phyloP scores from a whole-genome alignment of 495 filamentous ascomycete species.

The Podospora conica region DNA sequence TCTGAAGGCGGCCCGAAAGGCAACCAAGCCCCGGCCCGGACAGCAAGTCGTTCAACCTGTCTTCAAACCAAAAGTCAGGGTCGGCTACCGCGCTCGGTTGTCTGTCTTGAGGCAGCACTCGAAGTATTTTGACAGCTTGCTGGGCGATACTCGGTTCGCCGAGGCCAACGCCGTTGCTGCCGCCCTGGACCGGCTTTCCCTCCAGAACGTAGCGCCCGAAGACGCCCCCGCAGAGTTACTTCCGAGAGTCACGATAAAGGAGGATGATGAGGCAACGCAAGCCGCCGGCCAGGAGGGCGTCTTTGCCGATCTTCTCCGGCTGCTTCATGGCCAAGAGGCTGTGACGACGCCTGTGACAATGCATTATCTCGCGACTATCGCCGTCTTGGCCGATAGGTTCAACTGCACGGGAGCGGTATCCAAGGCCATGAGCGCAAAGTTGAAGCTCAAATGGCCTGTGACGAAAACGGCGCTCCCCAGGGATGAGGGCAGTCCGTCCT shows the following conservation, averaged over 20 bases:
- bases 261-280: conserved; percentile 53
- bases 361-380: conserved; percentile 53
- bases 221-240: conserved; percentile 43
- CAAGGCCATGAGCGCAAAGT: conserved; percentile 33
- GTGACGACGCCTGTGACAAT: conserved; percentile 38
- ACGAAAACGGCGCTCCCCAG: conserved; percentile 33
- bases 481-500: conserved; percentile 32
- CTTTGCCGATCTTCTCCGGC: conserved; percentile 50
- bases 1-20: conserved; percentile 24
- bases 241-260: conserved; percentile 49
- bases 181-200: conserved; percentile 36
- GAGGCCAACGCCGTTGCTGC: conserved; percentile 44
- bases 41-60: conserved; percentile 18
- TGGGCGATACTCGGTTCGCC: conserved; percentile 44
- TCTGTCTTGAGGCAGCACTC: conserved; percentile 42
- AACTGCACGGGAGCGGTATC: conserved; percentile 45
- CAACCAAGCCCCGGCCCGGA: conserved; percentile 15
- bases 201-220: conserved; percentile 36
- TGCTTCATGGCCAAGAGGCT: conserved; percentile 47
- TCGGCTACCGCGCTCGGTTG: conserved; percentile 36
- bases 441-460: conserved; percentile 43
- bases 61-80: conserved; percentile 28
- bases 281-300: conserved; percentile 43
- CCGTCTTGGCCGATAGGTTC: conserved; percentile 62
- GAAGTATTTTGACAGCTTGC: conserved; percentile 53